Conservation (phyloP, 371 early-diverging fungal species). For the Mortierella sp. region DNA sequence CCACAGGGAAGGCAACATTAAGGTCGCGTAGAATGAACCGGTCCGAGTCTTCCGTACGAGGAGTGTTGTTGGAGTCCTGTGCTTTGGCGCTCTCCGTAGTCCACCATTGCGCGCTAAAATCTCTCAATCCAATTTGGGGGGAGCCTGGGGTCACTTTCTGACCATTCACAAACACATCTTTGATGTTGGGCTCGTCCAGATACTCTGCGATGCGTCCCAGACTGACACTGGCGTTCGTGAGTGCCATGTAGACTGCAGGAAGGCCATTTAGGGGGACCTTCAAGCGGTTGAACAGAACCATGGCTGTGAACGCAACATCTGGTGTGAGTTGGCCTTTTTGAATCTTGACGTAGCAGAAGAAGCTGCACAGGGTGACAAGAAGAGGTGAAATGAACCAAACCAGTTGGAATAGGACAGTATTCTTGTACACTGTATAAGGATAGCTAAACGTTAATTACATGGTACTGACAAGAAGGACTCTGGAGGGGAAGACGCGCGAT, state of each 20-base stretch:
- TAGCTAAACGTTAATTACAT: no score
- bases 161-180: slow-evolving; percentile 39
- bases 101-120: slow-evolving; percentile 62
- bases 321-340: slow-evolving; percentile 68
- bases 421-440: slow-evolving; percentile 41
- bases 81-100: slow-evolving; percentile 43
- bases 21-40: slow-evolving; percentile 62
- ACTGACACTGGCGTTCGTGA: slow-evolving; percentile 67
- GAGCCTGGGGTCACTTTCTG: slow-evolving; percentile 21
- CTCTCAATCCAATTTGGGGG: slow-evolving; percentile 60
- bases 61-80: slow-evolving; percentile 13
- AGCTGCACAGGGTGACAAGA: slow-evolving; percentile 64
- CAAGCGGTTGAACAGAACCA: slow-evolving; percentile 66
- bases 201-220: slow-evolving; percentile 64
- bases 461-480: no score
- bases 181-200: slow-evolving; percentile 62
- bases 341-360: slow-evolving; percentile 67
- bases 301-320: slow-evolving; percentile 70
- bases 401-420: slow-evolving; percentile 56
- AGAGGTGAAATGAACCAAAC: slow-evolving; percentile 63
- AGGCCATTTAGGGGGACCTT: slow-evolving; percentile 66
- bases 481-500: slow-evolving; percentile 39
- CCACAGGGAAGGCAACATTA: slow-evolving; percentile 64
- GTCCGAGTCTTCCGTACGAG: slow-evolving; percentile 46
- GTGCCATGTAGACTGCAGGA: slow-evolving; percentile 65